Evolutionary conservation across 2,329 filamentous ascomycete species (phyloP), one percentile per base, ranked within the genome.

Genomic region (Colletotrichum filicis): DNA sequence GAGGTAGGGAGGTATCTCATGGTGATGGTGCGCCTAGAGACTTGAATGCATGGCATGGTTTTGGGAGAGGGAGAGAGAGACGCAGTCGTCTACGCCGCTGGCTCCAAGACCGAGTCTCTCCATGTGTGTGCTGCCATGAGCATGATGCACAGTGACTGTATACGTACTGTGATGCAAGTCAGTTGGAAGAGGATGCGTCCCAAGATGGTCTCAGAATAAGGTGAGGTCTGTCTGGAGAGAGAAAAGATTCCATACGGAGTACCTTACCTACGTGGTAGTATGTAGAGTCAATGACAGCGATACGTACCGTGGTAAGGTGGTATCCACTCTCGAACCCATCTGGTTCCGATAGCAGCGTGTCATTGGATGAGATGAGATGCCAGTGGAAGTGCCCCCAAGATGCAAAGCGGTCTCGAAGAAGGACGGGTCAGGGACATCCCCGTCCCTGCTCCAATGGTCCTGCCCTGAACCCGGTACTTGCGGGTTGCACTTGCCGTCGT

Each of bases 391-490:
- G 37, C 26, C 64, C 56, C 52, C 57, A 32, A 68, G 53, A 68
- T 32, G 62, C 30, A 61, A 37, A 61, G 52, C 49, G 56, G 22
- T 52, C 12, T 53, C 28, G 19, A 53, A 58, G 65, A 53, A 64
- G 53, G 30, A 68, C 28, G 7, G 16, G 49, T 37, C 61, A 49
- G 68, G 68, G 64, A 6, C 8, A 26, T n/a, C 24, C 16, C 9
- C 19, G 14, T 53, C 49, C 52, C 62, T 49, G 42, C 42, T 19
- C 49, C 22, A 59, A 46, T 30, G 24, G 32, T 26, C 42, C 49
- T 66, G 42, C 62, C 56, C 26, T 35, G 57, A 55, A 42, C 66
- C 60, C 60, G 66, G 70, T 73, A 73, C 53, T 73, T 70, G 46
- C 35, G 26, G 66, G 59, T 57, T 60, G 32, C 66, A 56, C 70